Conservation (phyloP, 2,329 filamentous ascomycete genomes). For the Claviceps humidiphila region DNA sequence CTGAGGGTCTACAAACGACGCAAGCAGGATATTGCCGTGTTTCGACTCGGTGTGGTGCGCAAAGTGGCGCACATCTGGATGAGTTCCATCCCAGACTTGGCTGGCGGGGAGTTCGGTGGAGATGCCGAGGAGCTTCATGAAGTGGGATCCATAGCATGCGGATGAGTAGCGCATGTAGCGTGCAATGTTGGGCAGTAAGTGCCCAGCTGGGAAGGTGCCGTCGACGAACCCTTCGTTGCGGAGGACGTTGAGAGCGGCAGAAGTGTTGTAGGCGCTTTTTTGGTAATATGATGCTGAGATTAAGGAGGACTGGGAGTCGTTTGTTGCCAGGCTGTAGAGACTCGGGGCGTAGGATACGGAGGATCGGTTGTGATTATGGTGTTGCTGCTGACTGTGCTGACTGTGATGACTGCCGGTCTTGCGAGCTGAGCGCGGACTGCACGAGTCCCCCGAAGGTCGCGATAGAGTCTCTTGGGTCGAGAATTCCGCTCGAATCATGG, state of each 20-base stretch:
- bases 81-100: conserved; percentile 32
- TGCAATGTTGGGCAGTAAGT: conserved; percentile 48
- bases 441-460: conserved; percentile 9
- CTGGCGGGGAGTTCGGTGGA: conserved; percentile 33
- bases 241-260: conserved; percentile 34
- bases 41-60: conserved; percentile 48
- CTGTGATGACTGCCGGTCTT: conserved; percentile 2
- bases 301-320: conserved; percentile 41
- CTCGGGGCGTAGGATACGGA: conserved; percentile 30
- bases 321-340: conserved; percentile 47
- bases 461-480: conserved; percentile 12
- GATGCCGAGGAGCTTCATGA: conserved; percentile 50
- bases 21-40: conserved; percentile 47
- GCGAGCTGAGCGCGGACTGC: conserved; percentile 12
- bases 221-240: conserved; percentile 40
- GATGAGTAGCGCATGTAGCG: conserved; percentile 55
- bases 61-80: conserved; percentile 50
- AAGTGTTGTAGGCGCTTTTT: conserved; percentile 33
- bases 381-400: neutral
- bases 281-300: conserved; percentile 35
- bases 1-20: conserved; percentile 57
- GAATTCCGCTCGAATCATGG: conserved; percentile 14
- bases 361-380: conserved; percentile 9
- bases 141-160: conserved; percentile 51
- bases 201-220: conserved; percentile 45